Base-by-base conservation (phyloP, 768 basidiomycete genomes). In the Sporobolomyces roseus region DNA sequence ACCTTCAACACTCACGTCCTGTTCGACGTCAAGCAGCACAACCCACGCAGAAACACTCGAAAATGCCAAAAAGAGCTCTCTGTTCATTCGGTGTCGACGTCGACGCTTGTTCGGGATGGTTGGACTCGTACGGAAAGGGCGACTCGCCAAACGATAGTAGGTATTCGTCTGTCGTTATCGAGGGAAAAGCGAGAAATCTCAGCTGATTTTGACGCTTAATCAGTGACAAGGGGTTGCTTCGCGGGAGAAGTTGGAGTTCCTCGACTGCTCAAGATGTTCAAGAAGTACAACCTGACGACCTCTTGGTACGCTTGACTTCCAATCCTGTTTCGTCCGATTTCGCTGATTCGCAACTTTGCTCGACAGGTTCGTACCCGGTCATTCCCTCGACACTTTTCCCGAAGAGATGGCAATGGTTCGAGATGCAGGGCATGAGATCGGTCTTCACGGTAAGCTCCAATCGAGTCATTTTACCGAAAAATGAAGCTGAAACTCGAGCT, bases 71-170 rank as follows among this genome's bases (percentile, higher is more conserved):
- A 49, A 58, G 63, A 25, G 64, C 61, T 2, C 68, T 70, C 59
- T 52, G 51, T 23, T 56, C 68, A 2, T 29, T 71, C 50, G 69
- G 69, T 30, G 85, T 88, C 13, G 87, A 90, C 68, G 86, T 89
- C 4, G 88, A 90, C 64, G 87, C 87, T 3, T 88, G 88, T 5
- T 84, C 87, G 23, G 88, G 88, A 72, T 89, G 88, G 87, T n/a
- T 46, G 33, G 33, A 46, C 30, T 27, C 86, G 0, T 88, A 88
- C 74, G 87, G 87, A 4, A 88, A 87, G n/a, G 85, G 88, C 71
- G 84, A 88, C 75, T 86, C 84, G 0, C 85, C 86, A 0, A 78
- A 83, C 25, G 88, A 89, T 73, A 87, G n/a, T n/a, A n/a, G n/a
- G n/a, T n/a, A n/a, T n/a, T n/a, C n/a, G n/a, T n/a, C n/a, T n/a